Conservation (phyloP, 495 filamentous ascomycete species). For the Hypomontagnella submonticulosa region DNA sequence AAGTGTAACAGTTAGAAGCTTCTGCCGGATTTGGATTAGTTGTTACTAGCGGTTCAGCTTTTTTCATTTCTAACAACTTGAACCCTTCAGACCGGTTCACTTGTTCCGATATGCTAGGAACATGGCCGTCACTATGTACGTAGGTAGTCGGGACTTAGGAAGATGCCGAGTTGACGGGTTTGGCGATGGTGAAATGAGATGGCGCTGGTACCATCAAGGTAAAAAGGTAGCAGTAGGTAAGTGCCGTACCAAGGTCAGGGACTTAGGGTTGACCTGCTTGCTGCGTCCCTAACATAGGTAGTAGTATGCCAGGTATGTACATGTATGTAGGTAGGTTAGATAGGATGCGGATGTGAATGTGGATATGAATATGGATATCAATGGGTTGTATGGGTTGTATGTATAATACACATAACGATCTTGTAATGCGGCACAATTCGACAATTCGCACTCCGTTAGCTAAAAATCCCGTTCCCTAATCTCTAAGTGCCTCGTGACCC, state of each 20-base stretch:
- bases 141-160: not conserved
- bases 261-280: too few relatives aligned
- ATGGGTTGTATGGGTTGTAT: too few relatives aligned
- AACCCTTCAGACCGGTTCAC: too few relatives aligned
- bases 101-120: constrained; percentile 18
- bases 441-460: constrained; percentile 27
- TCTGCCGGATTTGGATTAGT: constrained; percentile 13
- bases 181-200: constrained; percentile 3
- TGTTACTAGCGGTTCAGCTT: too few relatives aligned
- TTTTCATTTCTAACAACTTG: too few relatives aligned
- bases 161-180: constrained; percentile 13
- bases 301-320: too few relatives aligned
- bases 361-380: too few relatives aligned
- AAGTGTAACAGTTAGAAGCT: not conserved
- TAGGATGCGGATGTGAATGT: too few relatives aligned
- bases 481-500: constrained; percentile 42
- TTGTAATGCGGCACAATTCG: constrained; percentile 16
- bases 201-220: constrained; percentile 36
- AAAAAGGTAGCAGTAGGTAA: constrained; percentile 7
- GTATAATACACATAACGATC: not conserved
- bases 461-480: constrained; percentile 39
- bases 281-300: too few relatives aligned
- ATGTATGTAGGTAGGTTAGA: too few relatives aligned
- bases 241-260: constrained; percentile 27
- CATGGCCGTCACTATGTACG: not conserved